phyloP scores from a whole-genome alignment of 1,284 basidiomycete species.

The Heliocybe sulcata region DNA sequence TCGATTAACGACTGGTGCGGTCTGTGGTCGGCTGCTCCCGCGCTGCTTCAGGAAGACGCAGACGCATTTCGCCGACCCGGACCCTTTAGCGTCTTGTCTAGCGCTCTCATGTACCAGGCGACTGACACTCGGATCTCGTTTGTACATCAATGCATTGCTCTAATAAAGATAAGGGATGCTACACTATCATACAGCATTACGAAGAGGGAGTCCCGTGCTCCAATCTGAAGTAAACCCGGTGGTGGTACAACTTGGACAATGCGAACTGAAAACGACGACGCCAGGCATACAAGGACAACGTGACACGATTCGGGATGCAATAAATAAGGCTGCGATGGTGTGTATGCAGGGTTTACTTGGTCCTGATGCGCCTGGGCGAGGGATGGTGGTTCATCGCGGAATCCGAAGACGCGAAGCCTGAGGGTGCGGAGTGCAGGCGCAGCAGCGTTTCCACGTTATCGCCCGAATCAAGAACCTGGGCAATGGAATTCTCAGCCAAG shows the following conservation, averaged over 20 bases:
- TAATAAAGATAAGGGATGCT: neutral
- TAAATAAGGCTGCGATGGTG: neutral
- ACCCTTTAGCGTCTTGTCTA: neutral
- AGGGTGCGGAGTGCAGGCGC: constrained; percentile 37
- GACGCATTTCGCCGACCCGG: neutral
- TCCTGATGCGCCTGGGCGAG: constrained; percentile 19
- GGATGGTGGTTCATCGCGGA: constrained; percentile 9
- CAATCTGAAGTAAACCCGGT: neutral
- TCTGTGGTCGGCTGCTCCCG: neutral
- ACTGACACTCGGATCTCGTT: neutral
- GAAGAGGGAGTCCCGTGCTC: neutral
- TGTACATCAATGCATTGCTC: neutral
- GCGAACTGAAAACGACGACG: neutral
- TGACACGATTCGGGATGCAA: neutral
- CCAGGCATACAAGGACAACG: neutral
- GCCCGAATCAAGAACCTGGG: constrained; percentile 54
- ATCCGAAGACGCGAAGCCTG: constrained; percentile 4
- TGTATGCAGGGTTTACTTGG: constrained; percentile 15
- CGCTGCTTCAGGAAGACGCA: neutral
- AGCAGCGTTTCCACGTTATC: constrained; percentile 62
- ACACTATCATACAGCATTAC: constrained; percentile 2
- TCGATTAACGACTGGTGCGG: neutral
- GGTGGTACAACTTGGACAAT: neutral
- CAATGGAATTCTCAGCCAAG: constrained; percentile 62
- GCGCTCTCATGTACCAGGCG: neutral